Conservation (phyloP, 192 early-diverging fungal genomes). For the Podila horticola region DNA sequence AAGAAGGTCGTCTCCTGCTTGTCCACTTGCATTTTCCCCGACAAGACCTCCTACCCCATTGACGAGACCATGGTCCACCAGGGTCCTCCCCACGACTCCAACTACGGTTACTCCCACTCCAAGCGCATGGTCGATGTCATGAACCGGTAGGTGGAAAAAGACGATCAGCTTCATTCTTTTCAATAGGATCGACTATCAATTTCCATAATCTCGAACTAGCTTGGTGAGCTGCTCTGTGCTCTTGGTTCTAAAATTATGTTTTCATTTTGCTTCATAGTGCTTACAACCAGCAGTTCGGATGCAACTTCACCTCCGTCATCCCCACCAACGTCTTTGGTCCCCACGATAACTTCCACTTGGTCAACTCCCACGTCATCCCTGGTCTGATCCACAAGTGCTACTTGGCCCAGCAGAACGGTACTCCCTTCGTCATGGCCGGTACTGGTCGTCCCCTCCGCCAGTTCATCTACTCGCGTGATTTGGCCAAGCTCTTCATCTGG, state of each 20-base stretch:
- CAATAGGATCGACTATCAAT: neutral
- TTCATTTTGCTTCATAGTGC: slow-evolving; percentile 57
- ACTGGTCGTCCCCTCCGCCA: slow-evolving; percentile 83
- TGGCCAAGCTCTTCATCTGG: slow-evolving; percentile 86
- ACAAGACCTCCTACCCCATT: slow-evolving; percentile 86
- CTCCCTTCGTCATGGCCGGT: slow-evolving; percentile 79
- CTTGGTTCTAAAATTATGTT: neutral
- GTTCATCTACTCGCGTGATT: slow-evolving; percentile 85
- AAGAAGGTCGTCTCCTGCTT: slow-evolving; percentile 88
- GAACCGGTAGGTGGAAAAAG: slow-evolving; percentile 66
- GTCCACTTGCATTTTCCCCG: slow-evolving; percentile 88
- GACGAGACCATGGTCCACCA: slow-evolving; percentile 88
- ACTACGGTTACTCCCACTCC: slow-evolving; percentile 85
- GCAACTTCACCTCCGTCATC: slow-evolving; percentile 81
- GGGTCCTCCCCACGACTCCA: slow-evolving; percentile 82
- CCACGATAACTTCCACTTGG: slow-evolving; percentile 81
- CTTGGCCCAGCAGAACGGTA: slow-evolving; percentile 79
- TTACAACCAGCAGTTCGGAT: slow-evolving; percentile 83
- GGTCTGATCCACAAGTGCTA: slow-evolving; percentile 86
- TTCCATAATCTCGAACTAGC: neutral
- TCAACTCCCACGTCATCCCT: slow-evolving; percentile 85
- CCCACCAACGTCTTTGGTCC: slow-evolving; percentile 88
- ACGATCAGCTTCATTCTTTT: no score
- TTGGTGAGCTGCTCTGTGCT: neutral
- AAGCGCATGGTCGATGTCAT: slow-evolving; percentile 88